phyloP scores from a whole-genome alignment of 1,284 basidiomycete species.

The Volvariella volvacea region DNA sequence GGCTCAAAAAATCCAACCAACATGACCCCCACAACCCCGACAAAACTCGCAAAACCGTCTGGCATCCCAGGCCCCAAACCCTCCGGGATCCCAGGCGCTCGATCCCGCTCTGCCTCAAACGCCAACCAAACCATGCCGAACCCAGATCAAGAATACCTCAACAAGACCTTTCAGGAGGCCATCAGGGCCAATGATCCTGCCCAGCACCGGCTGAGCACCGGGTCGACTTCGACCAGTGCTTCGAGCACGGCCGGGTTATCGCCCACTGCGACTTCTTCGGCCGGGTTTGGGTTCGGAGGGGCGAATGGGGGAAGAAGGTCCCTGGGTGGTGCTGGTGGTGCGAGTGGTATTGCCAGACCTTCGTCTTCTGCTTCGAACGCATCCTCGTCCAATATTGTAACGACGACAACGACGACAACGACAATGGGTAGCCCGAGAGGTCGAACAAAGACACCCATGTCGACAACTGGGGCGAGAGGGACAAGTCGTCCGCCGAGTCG shows the following conservation, averaged over 20 bases:
- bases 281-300: slow-evolving; percentile 46
- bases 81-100: slow-evolving; percentile 51
- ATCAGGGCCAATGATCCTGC: slow-evolving; percentile 74
- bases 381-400: slow-evolving; percentile 13
- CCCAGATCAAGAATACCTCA: slow-evolving; percentile 47
- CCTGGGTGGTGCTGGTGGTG: slow-evolving; percentile 13
- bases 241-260: slow-evolving; percentile 42
- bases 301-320: slow-evolving; percentile 33
- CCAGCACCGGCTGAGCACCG: slow-evolving; percentile 43
- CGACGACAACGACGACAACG: slow-evolving; percentile 9
- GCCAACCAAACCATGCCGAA: slow-evolving; percentile 26
- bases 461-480: slow-evolving; percentile 33
- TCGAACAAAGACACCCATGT: slow-evolving; percentile 43
- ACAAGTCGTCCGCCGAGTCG: slow-evolving; percentile 57
- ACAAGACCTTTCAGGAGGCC: slow-evolving; percentile 67
- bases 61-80: slow-evolving; percentile 43
- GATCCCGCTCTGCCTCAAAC: slow-evolving; percentile 59
- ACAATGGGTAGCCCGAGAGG: background rate
- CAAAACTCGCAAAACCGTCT: slow-evolving; percentile 45
- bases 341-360: slow-evolving; percentile 26
- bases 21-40: slow-evolving; percentile 30
- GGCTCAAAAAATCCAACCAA: no score
- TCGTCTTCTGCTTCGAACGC: slow-evolving; percentile 43
- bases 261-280: slow-evolving; percentile 38
- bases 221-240: slow-evolving; percentile 27